Percentiles rank a stretch among this genome's conserved stretches.
Conservation (phyloP, 2,329 filamentous ascomycete species). For the Cryphonectria japonica region DNA sequence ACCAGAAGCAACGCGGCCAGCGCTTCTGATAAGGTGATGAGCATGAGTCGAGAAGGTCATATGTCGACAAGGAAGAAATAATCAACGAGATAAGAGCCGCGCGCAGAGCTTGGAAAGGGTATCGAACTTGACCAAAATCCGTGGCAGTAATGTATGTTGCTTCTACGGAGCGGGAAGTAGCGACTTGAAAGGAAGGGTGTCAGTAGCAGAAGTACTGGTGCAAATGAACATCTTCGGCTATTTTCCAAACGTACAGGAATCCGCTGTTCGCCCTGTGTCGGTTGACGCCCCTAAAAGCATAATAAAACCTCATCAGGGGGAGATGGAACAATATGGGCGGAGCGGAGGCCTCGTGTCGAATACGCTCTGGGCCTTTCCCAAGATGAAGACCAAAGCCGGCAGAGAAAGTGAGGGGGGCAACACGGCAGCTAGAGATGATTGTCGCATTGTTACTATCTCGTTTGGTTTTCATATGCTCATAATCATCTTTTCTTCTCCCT, state of each 20-base stretch:
- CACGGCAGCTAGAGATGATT: background rate
- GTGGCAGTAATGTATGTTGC: background rate
- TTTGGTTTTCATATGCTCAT: constrained; percentile 17
- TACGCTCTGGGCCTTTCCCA: background rate
- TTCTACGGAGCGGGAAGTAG: background rate
- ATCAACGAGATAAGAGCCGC: background rate
- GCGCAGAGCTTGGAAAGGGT: background rate
- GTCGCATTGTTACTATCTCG: background rate
- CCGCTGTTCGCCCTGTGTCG: background rate
- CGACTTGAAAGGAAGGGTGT: background rate
- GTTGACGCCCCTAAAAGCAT: background rate
- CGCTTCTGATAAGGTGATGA: background rate
- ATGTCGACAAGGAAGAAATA: background rate
- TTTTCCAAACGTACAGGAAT: background rate
- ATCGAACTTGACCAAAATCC: background rate
- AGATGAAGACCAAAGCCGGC: background rate
- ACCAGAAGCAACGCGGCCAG: background rate
- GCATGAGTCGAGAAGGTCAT: background rate
- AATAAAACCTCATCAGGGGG: background rate
- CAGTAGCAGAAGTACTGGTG: background rate
- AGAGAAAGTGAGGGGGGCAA: background rate
- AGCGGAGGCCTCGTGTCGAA: background rate
- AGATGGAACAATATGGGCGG: background rate
- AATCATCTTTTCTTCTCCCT: constrained; percentile 2
- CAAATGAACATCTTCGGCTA: background rate